A percentile compares a stretch with the other conserved stretches of the same genome.
phyloP scores from a whole-genome alignment of 495 filamentous ascomycete genomes.

The Neurospora tetraspora region DNA sequence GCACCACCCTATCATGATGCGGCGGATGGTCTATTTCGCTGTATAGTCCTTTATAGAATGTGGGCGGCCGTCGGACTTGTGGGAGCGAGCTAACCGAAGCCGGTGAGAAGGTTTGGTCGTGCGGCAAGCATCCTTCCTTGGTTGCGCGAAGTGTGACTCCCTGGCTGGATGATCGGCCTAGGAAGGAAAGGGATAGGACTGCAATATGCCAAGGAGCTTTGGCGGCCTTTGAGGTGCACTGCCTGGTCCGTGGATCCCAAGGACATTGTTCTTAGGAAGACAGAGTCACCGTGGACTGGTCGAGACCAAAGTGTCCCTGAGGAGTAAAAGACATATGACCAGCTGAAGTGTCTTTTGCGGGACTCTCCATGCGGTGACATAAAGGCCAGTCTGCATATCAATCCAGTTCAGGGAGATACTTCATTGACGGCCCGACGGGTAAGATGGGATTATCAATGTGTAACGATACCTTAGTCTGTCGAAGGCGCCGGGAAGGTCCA shows the following conservation, averaged over 20 bases:
- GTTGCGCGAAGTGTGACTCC: background rate
- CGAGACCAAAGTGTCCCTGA: background rate
- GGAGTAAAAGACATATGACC: background rate
- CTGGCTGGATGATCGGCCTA: background rate
- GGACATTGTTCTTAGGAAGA: background rate
- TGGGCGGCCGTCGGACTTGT: background rate
- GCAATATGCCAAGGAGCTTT: background rate
- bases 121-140: background rate
- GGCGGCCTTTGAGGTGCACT: background rate
- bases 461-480: background rate
- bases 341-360: background rate
- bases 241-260: background rate
- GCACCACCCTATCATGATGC: background rate
- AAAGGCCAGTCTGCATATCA: background rate
- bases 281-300: background rate
- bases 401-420: background rate
- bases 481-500: background rate
- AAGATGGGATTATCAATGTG: background rate
- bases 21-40: background rate
- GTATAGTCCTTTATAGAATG: background rate
- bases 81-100: background rate
- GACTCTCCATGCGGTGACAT: background rate
- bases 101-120: background rate
- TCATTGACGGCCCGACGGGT: background rate
- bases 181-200: background rate